phyloP scores from a whole-genome alignment of 345 rosid species.

The Cardamine resedifolia region DNA sequence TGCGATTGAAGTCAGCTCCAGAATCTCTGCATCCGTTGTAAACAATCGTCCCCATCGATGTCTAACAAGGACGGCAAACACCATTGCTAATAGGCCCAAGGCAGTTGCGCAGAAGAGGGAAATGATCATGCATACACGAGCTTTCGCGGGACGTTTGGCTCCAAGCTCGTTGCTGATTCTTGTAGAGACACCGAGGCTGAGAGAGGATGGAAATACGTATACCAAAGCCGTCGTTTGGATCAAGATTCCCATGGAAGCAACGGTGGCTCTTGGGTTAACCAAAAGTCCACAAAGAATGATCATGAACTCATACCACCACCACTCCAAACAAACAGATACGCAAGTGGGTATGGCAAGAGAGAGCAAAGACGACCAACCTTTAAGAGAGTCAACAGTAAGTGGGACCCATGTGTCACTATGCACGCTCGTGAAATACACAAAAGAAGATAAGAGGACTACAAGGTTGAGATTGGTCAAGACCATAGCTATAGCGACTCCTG shows the following conservation, averaged over 20 bases:
- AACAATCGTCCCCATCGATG: slow-evolving; percentile 84
- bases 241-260: slow-evolving; percentile 95
- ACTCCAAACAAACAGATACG: slow-evolving; percentile 88
- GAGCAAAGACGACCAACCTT: slow-evolving; percentile 89
- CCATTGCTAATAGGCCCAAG: slow-evolving; percentile 72
- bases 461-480: slow-evolving; percentile 87
- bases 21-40: slow-evolving; percentile 63
- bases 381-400: slow-evolving; percentile 68
- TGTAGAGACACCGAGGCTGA: slow-evolving; percentile 89
- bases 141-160: slow-evolving; percentile 74
- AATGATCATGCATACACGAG: slow-evolving; percentile 77
- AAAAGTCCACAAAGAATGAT: slow-evolving; percentile 86
- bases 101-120: slow-evolving; percentile 56
- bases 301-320: slow-evolving; percentile 99
- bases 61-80: slow-evolving; percentile 70
- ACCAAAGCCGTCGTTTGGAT: slow-evolving; percentile 89
- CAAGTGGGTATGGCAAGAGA: slow-evolving; percentile 87
- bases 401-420: slow-evolving; percentile 80
- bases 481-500: slow-evolving; percentile 90
- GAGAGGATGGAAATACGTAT: slow-evolving; percentile 88
- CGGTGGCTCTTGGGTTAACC: slow-evolving; percentile 76
- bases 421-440: slow-evolving; percentile 69
- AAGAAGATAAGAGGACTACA: slow-evolving; percentile 60
- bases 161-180: slow-evolving; percentile 92
- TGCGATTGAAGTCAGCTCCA: slow-evolving; percentile 72